Conservation (phyloP, 2,329 filamentous ascomycete species). For the Colletotrichum phormii region DNA sequence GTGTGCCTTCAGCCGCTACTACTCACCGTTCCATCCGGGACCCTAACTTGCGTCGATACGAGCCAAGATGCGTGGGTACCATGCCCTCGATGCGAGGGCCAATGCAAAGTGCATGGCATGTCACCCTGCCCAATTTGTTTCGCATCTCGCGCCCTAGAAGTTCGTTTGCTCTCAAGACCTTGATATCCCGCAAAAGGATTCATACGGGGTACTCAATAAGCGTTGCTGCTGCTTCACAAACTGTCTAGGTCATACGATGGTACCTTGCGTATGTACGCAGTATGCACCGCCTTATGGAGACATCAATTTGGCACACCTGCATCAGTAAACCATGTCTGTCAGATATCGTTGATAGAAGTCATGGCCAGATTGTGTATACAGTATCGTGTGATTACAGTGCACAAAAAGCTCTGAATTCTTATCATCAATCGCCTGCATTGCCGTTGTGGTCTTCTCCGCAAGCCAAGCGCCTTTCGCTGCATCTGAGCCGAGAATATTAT, state of each 20-base stretch:
- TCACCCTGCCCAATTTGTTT: neutral
- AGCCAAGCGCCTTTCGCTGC: slow-evolving; percentile 11
- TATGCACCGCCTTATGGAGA: neutral
- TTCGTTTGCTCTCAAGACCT: neutral
- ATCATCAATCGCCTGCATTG: slow-evolving; percentile 1
- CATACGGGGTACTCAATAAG: neutral
- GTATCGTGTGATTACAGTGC: neutral
- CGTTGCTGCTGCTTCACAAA: neutral
- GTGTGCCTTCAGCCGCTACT: slow-evolving; percentile 10
- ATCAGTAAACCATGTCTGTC: neutral
- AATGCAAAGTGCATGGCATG: neutral
- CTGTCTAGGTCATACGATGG: neutral
- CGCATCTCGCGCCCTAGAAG: neutral
- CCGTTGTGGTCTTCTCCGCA: neutral
- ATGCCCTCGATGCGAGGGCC: slow-evolving; percentile 6
- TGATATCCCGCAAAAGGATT: neutral
- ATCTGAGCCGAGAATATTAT: neutral
- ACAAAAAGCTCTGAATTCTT: neutral
- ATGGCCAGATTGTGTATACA: neutral
- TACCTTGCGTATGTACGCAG: neutral
- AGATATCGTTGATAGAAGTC: neutral
- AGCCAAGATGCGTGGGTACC: slow-evolving; percentile 12
- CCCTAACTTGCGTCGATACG: slow-evolving; percentile 24
- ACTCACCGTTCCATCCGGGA: slow-evolving; percentile 9
- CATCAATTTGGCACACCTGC: neutral